Percentiles rank a stretch among this genome's conserved stretches.
These are phyloP conservation scores for Saccharomycopsis vini DNA, from an alignment of 805 yeast species.

Conservation along the genomic window DNA sequence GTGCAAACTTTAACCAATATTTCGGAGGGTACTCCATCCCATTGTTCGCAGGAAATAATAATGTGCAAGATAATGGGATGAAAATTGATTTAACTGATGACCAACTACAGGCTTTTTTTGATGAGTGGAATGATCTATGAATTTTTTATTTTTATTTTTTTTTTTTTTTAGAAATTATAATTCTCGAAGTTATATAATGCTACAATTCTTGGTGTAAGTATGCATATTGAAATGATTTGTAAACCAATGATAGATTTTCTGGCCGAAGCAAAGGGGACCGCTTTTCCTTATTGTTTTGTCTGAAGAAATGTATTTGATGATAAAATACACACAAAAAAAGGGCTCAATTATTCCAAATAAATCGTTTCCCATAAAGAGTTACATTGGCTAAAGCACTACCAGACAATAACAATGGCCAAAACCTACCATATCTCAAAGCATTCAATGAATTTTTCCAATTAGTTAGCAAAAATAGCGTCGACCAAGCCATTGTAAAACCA, in stretches of 20 bases:
- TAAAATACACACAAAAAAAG: too few relatives aligned
- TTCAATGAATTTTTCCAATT: conserved; percentile 54
- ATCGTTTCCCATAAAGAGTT: conserved; percentile 59
- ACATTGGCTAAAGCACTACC: conserved; percentile 55
- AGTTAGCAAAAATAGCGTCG: conserved; percentile 59
- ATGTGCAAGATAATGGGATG: background rate
- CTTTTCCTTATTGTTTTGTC: too few relatives aligned
- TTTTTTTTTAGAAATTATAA: too few relatives aligned
- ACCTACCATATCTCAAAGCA: conserved; percentile 44
- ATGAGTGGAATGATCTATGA: conserved; percentile 1
- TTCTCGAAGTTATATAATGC: too few relatives aligned
- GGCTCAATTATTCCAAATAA: conserved; percentile 14
- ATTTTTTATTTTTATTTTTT: too few relatives aligned
- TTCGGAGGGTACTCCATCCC: background rate
- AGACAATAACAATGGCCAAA: conserved; percentile 54
- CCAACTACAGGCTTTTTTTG: background rate
- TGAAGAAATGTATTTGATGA: too few relatives aligned
- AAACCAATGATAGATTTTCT: too few relatives aligned
- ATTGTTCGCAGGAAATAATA: too few relatives aligned
- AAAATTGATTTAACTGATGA: background rate
- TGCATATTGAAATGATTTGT: too few relatives aligned
- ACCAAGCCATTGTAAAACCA: conserved; percentile 79
- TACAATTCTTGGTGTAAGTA: too few relatives aligned
- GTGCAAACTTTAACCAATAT: too few relatives aligned
- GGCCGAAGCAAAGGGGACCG: too few relatives aligned